Evolutionary conservation across 2,329 filamentous ascomycete species (phyloP).

Genomic region (Stachybotrys chartarum): DNA sequence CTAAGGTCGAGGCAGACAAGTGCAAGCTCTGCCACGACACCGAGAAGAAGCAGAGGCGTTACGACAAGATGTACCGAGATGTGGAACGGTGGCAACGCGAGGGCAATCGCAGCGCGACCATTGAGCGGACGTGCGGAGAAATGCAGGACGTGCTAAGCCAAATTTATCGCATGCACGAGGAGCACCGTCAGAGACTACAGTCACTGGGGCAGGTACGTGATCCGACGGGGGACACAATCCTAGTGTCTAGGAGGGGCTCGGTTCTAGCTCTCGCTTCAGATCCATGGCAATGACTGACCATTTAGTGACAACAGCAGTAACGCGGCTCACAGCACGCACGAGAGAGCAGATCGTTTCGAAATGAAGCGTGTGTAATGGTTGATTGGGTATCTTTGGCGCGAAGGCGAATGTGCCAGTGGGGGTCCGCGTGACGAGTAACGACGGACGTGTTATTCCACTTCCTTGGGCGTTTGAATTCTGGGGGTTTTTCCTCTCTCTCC

Average conservation of each 20-base stretch:
- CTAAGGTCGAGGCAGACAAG: conserved; percentile 52
- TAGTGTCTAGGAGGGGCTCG: not conserved
- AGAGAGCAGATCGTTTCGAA: not conserved
- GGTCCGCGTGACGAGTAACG: not conserved
- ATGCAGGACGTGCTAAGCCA: conserved; percentile 60
- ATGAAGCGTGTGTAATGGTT: not conserved
- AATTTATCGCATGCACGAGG: conserved; percentile 38
- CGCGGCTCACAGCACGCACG: conserved; percentile 1
- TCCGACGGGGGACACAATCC: not conserved
- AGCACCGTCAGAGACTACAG: conserved; percentile 28
- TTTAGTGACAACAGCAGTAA: not conserved
- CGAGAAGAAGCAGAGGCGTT: conserved; percentile 72
- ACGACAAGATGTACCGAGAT: conserved; percentile 66
- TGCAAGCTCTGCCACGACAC: conserved; percentile 89
- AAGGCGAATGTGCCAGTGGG: not conserved
- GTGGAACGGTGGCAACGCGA: conserved; percentile 72
- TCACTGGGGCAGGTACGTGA: conserved; percentile 23
- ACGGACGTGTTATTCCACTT: not conserved
- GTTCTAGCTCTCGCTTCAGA: not conserved
- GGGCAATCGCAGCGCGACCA: conserved; percentile 65
- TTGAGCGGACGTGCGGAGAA: conserved; percentile 63
- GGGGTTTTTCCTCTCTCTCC: not conserved
- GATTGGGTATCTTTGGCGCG: not conserved
- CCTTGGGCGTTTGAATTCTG: not conserved
- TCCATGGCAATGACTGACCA: not conserved